Evolutionary conservation across 1,139 yeast species (phyloP), one percentile per base, ranked within the genome.

Genomic region (Hyphopichia pseudoburtonii): DNA sequence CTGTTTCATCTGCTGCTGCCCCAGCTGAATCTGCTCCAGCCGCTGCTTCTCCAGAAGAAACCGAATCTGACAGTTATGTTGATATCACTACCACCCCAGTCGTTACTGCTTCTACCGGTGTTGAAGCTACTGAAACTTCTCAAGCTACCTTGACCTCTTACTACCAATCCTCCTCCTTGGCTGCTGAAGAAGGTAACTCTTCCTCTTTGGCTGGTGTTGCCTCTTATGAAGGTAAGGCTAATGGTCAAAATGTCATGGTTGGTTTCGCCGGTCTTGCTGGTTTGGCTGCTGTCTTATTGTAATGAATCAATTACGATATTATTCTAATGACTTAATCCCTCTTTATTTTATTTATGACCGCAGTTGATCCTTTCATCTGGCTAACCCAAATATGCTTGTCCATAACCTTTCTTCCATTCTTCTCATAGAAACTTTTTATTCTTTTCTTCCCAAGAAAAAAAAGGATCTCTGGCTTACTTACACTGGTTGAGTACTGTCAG

Each of bases 211-310:
- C 54, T 46, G 58, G 51, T 38, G 54, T 56, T 32, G 41, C 52
- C 30, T 44, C 53, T 24, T 60, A 39, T 42, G 66, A 57, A 48
- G 68, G 60, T 57, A 70, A 56, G 41, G 71, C 59, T 41, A 48
- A 48, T 44, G 51, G 48, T 43, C 52, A 55, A 43, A 52, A 55
- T 42, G 51, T 51, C 40, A 57, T 55, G 39, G 57, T 54, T 34
- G 76, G 75, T 43, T 59, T 60, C 37, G 74, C 62, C 43, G 75
- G 74, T 55, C 38, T 66, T 40, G 76, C 68, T 44, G 76, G 71
- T 57, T 45, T 69, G 38, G 74, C 69, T 46, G 75, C 70, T 45
- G 54, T 60, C 48, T 64, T 70, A 54, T 57, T 69, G 52, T 70
- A 65, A 61, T 40, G 28, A 34, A 15, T 22, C 11, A 9, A 7